Evolutionary conservation across 2,329 filamentous ascomycete species (phyloP).

Genomic region (Talaromyces verruculosus): DNA sequence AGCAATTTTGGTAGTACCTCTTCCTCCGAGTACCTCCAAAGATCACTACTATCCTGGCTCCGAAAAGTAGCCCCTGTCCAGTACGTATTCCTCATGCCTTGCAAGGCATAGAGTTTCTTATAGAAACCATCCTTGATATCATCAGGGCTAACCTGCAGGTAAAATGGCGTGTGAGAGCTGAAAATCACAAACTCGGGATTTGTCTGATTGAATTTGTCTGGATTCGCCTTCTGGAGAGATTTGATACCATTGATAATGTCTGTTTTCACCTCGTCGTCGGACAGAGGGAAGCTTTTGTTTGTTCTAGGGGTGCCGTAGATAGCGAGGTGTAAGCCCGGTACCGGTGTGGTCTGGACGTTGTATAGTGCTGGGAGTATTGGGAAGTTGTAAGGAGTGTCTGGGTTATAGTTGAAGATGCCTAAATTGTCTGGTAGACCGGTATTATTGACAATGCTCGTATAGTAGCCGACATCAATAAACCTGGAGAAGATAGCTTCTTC

Average conservation of each 20-base stretch:
- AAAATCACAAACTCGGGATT: conserved; percentile 38
- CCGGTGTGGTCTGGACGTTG: conserved; percentile 25
- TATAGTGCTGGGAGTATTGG: conserved; percentile 36
- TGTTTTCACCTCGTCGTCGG: conserved; percentile 28
- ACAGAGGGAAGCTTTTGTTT: conserved; percentile 23
- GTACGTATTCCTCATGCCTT: conserved; percentile 48
- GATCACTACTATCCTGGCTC: conserved; percentile 25
- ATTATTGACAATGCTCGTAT: conserved; percentile 40
- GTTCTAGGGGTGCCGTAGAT: conserved; percentile 25
- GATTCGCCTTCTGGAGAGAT: conserved; percentile 22
- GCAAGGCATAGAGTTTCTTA: conserved; percentile 43
- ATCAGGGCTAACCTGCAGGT: conserved; percentile 34
- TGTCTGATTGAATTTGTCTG: conserved; percentile 14
- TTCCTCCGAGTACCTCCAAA: conserved; percentile 26
- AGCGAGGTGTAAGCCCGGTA: conserved; percentile 25
- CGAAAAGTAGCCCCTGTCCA: conserved; percentile 47
- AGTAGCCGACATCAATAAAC: conserved; percentile 43
- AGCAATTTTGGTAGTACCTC: conserved; percentile 7
- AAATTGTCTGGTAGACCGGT: conserved; percentile 36
- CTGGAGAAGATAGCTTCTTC: conserved; percentile 43
- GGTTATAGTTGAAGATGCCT: conserved; percentile 27
- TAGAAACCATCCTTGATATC: conserved; percentile 46
- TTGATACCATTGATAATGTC: conserved; percentile 31
- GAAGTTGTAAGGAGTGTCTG: conserved; percentile 32
- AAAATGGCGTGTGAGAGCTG: conserved; percentile 40